These are phyloP conservation scores for Juglanconis oblonga DNA, from an alignment of 2,329 filamentous ascomycete genomes.

Conservation along the genomic window DNA sequence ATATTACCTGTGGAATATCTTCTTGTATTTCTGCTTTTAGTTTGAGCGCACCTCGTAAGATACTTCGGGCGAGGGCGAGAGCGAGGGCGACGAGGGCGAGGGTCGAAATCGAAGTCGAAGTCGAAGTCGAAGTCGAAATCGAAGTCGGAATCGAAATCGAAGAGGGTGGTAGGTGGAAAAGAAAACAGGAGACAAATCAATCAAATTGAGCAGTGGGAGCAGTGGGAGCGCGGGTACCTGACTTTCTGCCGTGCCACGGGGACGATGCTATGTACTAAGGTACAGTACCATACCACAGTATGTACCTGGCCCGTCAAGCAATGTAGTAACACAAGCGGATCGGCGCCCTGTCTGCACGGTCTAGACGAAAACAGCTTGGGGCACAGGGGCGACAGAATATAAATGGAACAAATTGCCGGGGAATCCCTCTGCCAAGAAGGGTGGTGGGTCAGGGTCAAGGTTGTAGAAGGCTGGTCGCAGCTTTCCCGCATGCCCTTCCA, in stretches of 20 bases:
- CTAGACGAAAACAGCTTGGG: background rate
- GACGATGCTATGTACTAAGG: background rate
- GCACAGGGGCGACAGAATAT: conserved; percentile 17
- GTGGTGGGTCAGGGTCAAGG: background rate
- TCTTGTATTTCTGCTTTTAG: too few species aligned
- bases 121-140: background rate
- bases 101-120: background rate
- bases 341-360: background rate
- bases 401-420: conserved; percentile 14
- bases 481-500: background rate
- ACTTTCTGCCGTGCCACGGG: conserved; percentile 2
- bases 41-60: too few species aligned
- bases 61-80: background rate
- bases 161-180: background rate
- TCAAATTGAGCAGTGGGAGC: background rate
- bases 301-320: too few species aligned
- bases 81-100: background rate
- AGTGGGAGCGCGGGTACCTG: conserved; percentile 1
- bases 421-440: background rate
- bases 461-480: background rate
- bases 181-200: background rate
- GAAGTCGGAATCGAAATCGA: background rate
- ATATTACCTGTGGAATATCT: too few species aligned
- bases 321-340: background rate
- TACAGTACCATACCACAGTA: background rate